phyloP scores from a whole-genome alignment of 768 basidiomycete species.

The Trametes elegans region DNA sequence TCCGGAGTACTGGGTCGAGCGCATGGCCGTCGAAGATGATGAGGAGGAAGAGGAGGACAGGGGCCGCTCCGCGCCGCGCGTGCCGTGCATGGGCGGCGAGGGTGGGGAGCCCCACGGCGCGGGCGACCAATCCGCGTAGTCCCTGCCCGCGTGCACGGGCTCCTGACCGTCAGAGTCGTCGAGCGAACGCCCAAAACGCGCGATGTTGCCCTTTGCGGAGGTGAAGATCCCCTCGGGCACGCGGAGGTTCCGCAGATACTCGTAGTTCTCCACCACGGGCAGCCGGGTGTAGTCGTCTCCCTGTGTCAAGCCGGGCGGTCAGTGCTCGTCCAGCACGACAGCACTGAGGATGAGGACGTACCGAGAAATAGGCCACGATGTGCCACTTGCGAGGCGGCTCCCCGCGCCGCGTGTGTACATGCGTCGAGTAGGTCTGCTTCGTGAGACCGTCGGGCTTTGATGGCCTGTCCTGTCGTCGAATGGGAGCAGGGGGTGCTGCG shows the following conservation, averaged over 20 bases:
- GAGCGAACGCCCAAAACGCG: conserved; percentile 27
- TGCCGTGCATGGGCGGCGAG: conserved; percentile 4
- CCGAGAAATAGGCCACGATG: conserved; percentile 80
- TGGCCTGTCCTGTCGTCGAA: conserved; percentile 72
- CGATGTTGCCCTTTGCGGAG: conserved; percentile 53
- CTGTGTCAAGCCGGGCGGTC: conserved; percentile 33
- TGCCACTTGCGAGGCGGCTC: conserved; percentile 73
- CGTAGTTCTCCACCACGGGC: conserved; percentile 72
- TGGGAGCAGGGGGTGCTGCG: conserved; percentile 54
- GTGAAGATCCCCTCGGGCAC: conserved; percentile 72
- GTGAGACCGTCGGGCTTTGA: conserved; percentile 80
- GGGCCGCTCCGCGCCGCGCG: conserved; percentile 9
- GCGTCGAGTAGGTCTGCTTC: conserved; percentile 82
- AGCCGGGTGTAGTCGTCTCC: conserved; percentile 66
- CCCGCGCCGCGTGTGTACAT: conserved; percentile 61
- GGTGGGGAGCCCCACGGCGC: conserved; percentile 23
- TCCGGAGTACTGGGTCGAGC: conserved; percentile 6
- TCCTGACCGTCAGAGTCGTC: conserved; percentile 27
- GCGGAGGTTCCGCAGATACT: conserved; percentile 64
- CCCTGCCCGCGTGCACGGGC: conserved; percentile 22
- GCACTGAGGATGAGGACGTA: conserved; percentile 28
- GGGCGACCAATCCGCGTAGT: conserved; percentile 23
- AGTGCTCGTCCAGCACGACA: not conserved
- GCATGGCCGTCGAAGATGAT: conserved; percentile 11
- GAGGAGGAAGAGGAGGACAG: conserved; percentile 22